These are phyloP conservation scores for Geotrichum citri-aurantii DNA, from an alignment of 1,139 yeast species.

Conservation along the genomic window DNA sequence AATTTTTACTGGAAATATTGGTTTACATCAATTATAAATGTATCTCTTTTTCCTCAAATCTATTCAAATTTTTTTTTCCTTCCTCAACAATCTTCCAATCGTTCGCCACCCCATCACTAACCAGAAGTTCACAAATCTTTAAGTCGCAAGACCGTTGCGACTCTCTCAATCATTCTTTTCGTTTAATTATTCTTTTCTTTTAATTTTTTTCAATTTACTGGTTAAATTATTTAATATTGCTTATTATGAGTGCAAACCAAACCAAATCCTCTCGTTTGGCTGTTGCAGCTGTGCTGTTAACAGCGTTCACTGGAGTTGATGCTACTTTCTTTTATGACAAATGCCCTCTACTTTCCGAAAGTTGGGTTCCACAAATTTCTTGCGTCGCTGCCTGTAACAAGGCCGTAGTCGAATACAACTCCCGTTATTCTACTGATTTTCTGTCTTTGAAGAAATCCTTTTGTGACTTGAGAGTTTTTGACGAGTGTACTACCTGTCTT, in stretches of 20 bases:
- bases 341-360: neutral
- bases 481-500: neutral
- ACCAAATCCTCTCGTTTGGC: neutral
- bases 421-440: neutral
- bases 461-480: neutral
- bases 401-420: neutral
- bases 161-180: neutral
- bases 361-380: neutral
- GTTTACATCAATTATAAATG: neutral
- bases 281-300: slow-evolving; percentile 7
- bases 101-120: neutral
- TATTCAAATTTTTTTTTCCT: neutral
- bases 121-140: neutral
- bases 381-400: slow-evolving; percentile 1
- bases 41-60: neutral
- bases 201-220: neutral
- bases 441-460: neutral
- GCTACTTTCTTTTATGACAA: neutral
- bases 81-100: neutral
- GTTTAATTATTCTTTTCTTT: neutral
- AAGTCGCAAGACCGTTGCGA: neutral
- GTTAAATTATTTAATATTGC: neutral
- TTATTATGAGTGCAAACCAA: neutral
- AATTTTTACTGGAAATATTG: neutral
- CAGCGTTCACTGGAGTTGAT: neutral